phyloP scores from a whole-genome alignment of 1,284 basidiomycete genomes.

The Marasmius tenuissimus region DNA sequence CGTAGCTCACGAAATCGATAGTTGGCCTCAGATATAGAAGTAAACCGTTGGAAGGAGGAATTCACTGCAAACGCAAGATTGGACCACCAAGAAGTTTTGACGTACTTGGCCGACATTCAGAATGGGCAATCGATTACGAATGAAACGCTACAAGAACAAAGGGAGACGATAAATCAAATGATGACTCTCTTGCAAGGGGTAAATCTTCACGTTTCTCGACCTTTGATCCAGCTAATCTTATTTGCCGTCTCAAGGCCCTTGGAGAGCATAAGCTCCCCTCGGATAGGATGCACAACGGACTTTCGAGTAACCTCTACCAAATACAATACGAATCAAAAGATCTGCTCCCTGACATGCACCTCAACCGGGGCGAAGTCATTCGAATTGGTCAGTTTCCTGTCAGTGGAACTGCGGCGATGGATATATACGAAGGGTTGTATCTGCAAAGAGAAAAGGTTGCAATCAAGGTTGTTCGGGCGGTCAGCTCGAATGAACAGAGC shows the following conservation, averaged over 20 bases:
- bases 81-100: constrained; percentile 43
- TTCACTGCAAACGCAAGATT: constrained; percentile 33
- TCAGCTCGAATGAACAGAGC: constrained; percentile 45
- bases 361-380: constrained; percentile 51
- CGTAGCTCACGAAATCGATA: neutral
- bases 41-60: constrained; percentile 46
- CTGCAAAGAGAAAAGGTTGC: constrained; percentile 52
- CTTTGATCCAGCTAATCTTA: neutral
- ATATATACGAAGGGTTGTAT: constrained; percentile 55
- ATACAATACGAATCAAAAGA: constrained; percentile 42
- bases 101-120: constrained; percentile 42
- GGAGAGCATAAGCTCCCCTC: constrained; percentile 31
- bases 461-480: constrained; percentile 53
- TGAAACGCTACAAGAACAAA: constrained; percentile 28
- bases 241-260: constrained; percentile 24
- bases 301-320: constrained; percentile 48
- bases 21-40: constrained; percentile 44
- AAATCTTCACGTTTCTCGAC: neutral
- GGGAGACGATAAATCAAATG: constrained; percentile 33
- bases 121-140: constrained; percentile 36
- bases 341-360: constrained; percentile 47
- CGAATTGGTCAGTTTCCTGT: constrained; percentile 47
- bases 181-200: constrained; percentile 49
- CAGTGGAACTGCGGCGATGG: constrained; percentile 48
- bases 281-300: constrained; percentile 36